Conservation (phyloP, 1,139 yeast genomes). For the Hansenula lynferdii region DNA sequence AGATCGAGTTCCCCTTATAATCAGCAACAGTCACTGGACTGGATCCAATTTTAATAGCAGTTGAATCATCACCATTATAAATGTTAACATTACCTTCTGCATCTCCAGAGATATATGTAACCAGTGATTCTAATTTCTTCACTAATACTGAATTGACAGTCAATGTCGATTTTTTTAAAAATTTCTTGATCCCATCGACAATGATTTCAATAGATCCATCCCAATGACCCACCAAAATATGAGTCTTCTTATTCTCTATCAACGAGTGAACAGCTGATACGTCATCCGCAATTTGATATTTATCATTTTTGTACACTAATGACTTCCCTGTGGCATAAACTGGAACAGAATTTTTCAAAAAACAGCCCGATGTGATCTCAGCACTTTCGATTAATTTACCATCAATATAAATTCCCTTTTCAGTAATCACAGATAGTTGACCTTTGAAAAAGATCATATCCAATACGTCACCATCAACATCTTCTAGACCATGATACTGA, state of each 20-base stretch:
- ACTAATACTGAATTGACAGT: conserved; percentile 16
- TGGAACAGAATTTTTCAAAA: conserved; percentile 1
- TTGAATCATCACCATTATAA: neutral
- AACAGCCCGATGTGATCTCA: conserved; percentile 5
- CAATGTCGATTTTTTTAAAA: conserved; percentile 5
- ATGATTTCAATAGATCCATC: conserved; percentile 13
- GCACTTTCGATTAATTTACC: conserved; percentile 1
- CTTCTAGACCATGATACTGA: conserved; percentile 9
- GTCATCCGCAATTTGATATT: conserved; percentile 9
- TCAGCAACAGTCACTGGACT: conserved; percentile 18
- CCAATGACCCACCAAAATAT: conserved; percentile 19
- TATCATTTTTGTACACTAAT: conserved; percentile 2
- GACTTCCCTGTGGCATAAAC: conserved; percentile 2
- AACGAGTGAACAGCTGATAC: conserved; percentile 10
- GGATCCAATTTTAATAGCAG: conserved; percentile 13
- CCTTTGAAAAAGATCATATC: conserved; percentile 11
- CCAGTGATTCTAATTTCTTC: conserved; percentile 3
- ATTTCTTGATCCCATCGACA: conserved; percentile 5
- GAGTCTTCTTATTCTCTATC: conserved; percentile 1
- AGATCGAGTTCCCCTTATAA: conserved; percentile 2
- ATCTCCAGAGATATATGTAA: conserved; percentile 16
- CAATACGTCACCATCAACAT: conserved; percentile 19
- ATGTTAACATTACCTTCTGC: conserved; percentile 17
- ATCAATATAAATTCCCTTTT: conserved; percentile 16
- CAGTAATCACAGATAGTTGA: conserved; percentile 8